phyloP scores from a whole-genome alignment of 495 filamentous ascomycete species.

The Lophiotrema nucula region DNA sequence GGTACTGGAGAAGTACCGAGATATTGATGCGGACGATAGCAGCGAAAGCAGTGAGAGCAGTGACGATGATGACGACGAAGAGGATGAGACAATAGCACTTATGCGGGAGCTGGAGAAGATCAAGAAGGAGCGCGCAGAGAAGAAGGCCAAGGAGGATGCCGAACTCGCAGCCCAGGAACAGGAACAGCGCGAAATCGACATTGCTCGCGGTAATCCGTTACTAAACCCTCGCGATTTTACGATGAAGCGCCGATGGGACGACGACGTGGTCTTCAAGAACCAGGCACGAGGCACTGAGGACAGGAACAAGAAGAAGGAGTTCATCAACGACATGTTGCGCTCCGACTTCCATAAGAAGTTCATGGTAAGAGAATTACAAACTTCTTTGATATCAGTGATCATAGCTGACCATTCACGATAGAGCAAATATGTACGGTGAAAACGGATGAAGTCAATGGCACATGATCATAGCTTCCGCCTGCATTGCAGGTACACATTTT shows the following conservation, averaged over 20 bases:
- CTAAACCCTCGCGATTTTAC: conserved; percentile 76
- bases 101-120: conserved; percentile 94
- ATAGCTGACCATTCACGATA: conserved; percentile 46
- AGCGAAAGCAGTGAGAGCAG: conserved; percentile 62
- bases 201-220: conserved; percentile 88
- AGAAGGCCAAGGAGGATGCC: conserved; percentile 71
- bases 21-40: conserved; percentile 82
- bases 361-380: conserved; percentile 62
- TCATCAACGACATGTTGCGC: conserved; percentile 93
- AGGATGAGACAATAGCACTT: conserved; percentile 87
- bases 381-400: background rate
- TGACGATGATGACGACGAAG: conserved; percentile 74
- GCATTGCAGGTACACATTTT: conserved; percentile 15
- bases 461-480: background rate
- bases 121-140: conserved; percentile 81
- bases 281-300: conserved; percentile 94
- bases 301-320: conserved; percentile 84
- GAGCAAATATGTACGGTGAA: conserved; percentile 62
- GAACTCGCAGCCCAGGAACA: conserved; percentile 75
- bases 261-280: conserved; percentile 99
- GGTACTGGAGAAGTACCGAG: conserved; percentile 82
- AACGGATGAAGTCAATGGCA: conserved; percentile 43
- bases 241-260: conserved; percentile 81
- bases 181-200: conserved; percentile 79
- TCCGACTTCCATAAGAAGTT: conserved; percentile 98